These are phyloP conservation scores for Rhodotorula diobovata DNA, from an alignment of 768 basidiomycete species.

Conservation along the genomic window DNA sequence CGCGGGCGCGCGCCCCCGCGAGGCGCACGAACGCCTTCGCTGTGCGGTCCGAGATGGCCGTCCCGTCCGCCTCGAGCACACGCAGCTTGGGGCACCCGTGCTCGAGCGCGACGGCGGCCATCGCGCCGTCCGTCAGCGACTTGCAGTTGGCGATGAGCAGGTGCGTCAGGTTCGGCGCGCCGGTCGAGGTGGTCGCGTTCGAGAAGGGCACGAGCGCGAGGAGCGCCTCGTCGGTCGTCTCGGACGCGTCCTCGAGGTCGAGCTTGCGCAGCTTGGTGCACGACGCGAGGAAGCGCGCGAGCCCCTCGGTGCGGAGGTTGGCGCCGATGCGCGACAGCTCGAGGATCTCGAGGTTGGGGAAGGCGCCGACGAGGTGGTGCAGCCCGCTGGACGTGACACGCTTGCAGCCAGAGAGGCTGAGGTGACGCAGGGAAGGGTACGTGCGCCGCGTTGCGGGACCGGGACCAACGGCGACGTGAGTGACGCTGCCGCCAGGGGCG, in stretches of 20 bases:
- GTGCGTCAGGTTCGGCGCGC: slow-evolving; percentile 55
- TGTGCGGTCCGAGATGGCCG: slow-evolving; percentile 61
- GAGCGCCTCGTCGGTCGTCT: slow-evolving; percentile 70
- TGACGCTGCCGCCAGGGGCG: neutral
- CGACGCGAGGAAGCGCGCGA: slow-evolving; percentile 64
- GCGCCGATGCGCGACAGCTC: slow-evolving; percentile 73
- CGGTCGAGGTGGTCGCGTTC: neutral
- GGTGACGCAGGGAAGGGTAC: slow-evolving; percentile 65
- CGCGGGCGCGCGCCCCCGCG: slow-evolving; percentile 27
- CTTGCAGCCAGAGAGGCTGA: slow-evolving; percentile 66
- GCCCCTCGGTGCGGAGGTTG: slow-evolving; percentile 62
- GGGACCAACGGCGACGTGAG: slow-evolving; percentile 50
- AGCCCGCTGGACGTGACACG: slow-evolving; percentile 72
- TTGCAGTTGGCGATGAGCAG: slow-evolving; percentile 64
- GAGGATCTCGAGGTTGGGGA: slow-evolving; percentile 69
- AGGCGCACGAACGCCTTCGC: slow-evolving; percentile 65
- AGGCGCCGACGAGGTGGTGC: slow-evolving; percentile 63
- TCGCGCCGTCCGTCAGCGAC: slow-evolving; percentile 62
- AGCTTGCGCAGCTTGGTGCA: slow-evolving; percentile 67
- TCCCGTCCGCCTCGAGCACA: slow-evolving; percentile 73
- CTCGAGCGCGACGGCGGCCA: slow-evolving; percentile 57
- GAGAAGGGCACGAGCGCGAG: slow-evolving; percentile 57
- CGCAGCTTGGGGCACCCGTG: slow-evolving; percentile 60
- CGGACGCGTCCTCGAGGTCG: slow-evolving; percentile 77
- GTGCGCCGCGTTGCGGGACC: slow-evolving; percentile 52